Evolutionary conservation across 2,329 filamentous ascomycete species (phyloP).

Genomic region (Paraphaeosphaeria minitans): DNA sequence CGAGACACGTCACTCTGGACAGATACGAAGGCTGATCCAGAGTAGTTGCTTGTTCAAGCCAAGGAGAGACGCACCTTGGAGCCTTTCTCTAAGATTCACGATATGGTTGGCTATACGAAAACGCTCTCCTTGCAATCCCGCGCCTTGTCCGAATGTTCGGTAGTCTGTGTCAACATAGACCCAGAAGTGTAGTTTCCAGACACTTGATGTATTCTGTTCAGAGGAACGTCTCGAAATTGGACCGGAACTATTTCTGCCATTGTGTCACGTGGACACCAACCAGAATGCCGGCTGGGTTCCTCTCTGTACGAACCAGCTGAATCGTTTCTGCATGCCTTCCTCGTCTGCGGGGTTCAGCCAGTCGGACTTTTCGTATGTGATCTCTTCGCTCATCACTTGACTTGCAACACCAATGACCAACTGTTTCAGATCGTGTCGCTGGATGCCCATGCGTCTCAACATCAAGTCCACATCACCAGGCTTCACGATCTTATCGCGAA

Average conservation of each 20-base stretch:
- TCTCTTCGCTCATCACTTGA: slow-evolving; percentile 4
- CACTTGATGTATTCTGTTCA: neutral
- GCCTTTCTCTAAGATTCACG: neutral
- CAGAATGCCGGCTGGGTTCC: slow-evolving; percentile 4
- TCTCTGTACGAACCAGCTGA: slow-evolving; percentile 8
- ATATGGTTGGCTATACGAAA: neutral
- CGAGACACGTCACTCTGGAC: slow-evolving; percentile 2
- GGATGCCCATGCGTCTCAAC: slow-evolving; percentile 11
- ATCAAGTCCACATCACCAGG: slow-evolving; percentile 3
- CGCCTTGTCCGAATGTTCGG: neutral
- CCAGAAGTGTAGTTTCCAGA: neutral
- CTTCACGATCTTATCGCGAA: slow-evolving; percentile 1
- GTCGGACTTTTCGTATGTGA: slow-evolving; percentile 5
- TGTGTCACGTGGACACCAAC: neutral
- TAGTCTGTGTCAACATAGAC: neutral
- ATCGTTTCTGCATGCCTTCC: slow-evolving; percentile 7
- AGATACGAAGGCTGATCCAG: neutral
- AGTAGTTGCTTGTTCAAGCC: neutral
- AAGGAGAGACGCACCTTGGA: neutral
- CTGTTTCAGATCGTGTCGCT: slow-evolving; percentile 1
- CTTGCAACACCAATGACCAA: neutral
- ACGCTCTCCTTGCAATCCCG: neutral
- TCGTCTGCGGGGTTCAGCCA: slow-evolving; percentile 7
- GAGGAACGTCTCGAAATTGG: neutral
- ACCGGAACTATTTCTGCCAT: neutral